Evolutionary conservation across 2,329 filamentous ascomycete genomes (phyloP).

Genomic region (Trichoderma afroharzianum): DNA sequence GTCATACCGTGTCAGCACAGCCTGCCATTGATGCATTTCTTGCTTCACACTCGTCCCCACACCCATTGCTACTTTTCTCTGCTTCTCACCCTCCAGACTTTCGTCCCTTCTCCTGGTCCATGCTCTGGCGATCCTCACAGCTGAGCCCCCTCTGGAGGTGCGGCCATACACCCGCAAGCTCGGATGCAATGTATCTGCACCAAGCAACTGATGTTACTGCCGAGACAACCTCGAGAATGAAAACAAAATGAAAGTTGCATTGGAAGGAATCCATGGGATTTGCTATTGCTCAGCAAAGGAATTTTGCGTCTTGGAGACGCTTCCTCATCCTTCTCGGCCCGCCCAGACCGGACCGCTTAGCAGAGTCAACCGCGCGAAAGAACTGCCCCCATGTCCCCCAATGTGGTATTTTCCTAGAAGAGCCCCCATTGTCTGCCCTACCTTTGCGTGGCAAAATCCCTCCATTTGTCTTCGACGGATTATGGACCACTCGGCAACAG

Average conservation of each 20-base stretch:
- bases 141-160: neutral
- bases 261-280: neutral
- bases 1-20: constrained; percentile 4
- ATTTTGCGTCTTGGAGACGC: neutral
- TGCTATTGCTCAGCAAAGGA: neutral
- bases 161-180: neutral
- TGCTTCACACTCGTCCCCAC: neutral
- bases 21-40: neutral
- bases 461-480: neutral
- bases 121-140: neutral
- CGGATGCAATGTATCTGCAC: neutral
- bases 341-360: neutral
- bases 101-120: neutral
- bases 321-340: neutral
- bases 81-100: neutral
- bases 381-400: neutral
- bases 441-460: neutral
- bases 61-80: neutral
- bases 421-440: neutral
- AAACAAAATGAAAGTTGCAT: neutral
- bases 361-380: neutral
- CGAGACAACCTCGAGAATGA: neutral
- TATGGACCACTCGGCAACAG: neutral
- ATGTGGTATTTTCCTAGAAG: neutral
- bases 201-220: neutral